phyloP scores from a whole-genome alignment of 371 early-diverging fungal species.

The Rhizopus stolonifer region DNA sequence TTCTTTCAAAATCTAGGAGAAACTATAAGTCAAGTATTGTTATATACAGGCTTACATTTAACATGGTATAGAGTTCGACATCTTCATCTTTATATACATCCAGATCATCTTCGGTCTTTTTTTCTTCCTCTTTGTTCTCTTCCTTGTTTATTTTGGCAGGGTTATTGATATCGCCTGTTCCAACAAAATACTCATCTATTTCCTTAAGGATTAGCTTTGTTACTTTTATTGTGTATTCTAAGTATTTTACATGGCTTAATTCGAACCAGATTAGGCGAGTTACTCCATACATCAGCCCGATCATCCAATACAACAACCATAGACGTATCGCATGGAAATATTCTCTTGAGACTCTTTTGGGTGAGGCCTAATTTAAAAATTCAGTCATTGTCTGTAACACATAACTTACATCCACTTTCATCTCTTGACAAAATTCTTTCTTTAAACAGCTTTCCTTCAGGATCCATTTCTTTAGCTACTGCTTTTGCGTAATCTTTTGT shows the following conservation, averaged over 20 bases:
- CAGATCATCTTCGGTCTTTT: slow-evolving; percentile 1
- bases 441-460: slow-evolving; percentile 74
- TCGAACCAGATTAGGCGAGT: slow-evolving; percentile 86
- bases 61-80: slow-evolving; percentile 50
- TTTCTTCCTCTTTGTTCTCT: slow-evolving; percentile 7
- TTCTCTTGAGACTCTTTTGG: slow-evolving; percentile 83
- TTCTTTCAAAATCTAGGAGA: slow-evolving; percentile 44
- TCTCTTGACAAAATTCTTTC: slow-evolving; percentile 95
- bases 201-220: too few relatives aligned
- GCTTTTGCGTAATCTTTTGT: slow-evolving; percentile 92
- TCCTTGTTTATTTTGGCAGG: background rate
- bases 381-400: background rate
- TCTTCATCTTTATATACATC: slow-evolving; percentile 46
- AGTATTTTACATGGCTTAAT: slow-evolving; percentile 81
- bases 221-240: background rate
- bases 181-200: slow-evolving; percentile 88
- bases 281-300: slow-evolving; percentile 97
- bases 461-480: slow-evolving; percentile 91
- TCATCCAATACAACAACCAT: slow-evolving; percentile 99
- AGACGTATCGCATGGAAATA: slow-evolving; percentile 95
- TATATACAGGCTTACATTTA: slow-evolving; percentile 33
- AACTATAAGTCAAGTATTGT: background rate
- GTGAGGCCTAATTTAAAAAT: slow-evolving; percentile 57
- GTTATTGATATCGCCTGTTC: slow-evolving; percentile 94
- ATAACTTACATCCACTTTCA: slow-evolving; percentile 82